These are phyloP conservation scores for Mucor racemosus DNA, from an alignment of 371 early-diverging fungal species.

Conservation along the genomic window DNA sequence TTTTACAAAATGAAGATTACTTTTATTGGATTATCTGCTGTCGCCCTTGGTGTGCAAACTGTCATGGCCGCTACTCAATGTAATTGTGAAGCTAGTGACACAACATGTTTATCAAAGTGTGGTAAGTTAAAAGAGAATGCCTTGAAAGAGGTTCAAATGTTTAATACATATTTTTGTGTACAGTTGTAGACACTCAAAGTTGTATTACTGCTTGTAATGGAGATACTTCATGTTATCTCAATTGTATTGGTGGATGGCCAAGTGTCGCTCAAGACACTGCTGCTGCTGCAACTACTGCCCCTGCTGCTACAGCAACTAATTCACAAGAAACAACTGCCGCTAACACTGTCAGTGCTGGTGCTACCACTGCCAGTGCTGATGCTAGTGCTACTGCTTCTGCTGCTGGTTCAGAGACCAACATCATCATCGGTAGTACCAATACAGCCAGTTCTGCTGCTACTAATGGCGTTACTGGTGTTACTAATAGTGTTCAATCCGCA, in stretches of 20 bases:
- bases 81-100: conserved; percentile 16
- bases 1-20: conserved; percentile 20
- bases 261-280: conserved; percentile 12
- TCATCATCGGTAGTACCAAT: neutral
- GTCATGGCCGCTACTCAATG: conserved; percentile 9
- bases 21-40: conserved; percentile 18
- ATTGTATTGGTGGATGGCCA: conserved; percentile 30
- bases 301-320: neutral
- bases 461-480: neutral
- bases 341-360: neutral
- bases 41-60: conserved; percentile 19
- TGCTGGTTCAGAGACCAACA: neutral
- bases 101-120: conserved; percentile 17
- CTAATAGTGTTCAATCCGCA: too few relatives aligned
- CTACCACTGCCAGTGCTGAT: neutral
- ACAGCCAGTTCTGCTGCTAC: conserved; percentile 8
- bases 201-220: conserved; percentile 25
- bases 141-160: neutral
- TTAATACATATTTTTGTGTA: neutral
- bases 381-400: neutral
- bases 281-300: neutral
- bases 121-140: conserved; percentile 17
- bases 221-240: conserved; percentile 20
- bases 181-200: conserved; percentile 20
- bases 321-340: neutral